Percentiles rank a stretch among this genome's conserved stretches.
Evolutionary conservation across 352 stramenopile species (phyloP).

Genomic region (Ophiocytium majus): DNA sequence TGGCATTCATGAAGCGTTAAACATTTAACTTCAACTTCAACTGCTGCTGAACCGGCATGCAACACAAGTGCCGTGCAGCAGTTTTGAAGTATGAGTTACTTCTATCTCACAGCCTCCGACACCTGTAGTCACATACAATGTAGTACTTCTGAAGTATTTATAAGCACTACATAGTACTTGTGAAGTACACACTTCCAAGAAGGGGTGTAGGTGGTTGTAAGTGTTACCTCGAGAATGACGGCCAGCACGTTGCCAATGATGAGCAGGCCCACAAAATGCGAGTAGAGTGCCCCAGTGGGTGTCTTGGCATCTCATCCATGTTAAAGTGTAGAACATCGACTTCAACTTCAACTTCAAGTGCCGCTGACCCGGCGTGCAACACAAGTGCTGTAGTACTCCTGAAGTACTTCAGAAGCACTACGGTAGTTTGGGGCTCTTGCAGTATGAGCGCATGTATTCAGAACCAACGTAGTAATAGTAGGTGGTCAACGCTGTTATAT

Average conservation of each 20-base stretch:
- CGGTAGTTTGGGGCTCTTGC: neutral
- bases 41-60: too few relatives aligned
- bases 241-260: neutral
- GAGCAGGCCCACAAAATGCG: neutral
- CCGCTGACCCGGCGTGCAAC: too few relatives aligned
- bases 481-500: neutral
- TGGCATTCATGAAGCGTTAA: neutral
- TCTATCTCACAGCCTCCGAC: too few relatives aligned
- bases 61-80: neutral
- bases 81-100: too few relatives aligned
- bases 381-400: neutral
- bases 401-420: neutral
- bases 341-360: too few relatives aligned
- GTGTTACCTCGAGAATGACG: slow-evolving; percentile 1
- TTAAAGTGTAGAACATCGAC: neutral
- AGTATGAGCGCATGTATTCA: neutral
- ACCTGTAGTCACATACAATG: too few relatives aligned
- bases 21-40: neutral
- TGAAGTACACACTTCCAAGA: neutral
- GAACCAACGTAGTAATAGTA: neutral
- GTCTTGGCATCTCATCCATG: neutral
- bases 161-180: neutral
- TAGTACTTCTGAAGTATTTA: neutral
- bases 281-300: neutral
- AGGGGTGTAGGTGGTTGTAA: too few relatives aligned